Percentiles rank a stretch among this genome's conserved stretches.
Conservation (phyloP, 768 basidiomycete genomes). For the Suillus luteus region DNA sequence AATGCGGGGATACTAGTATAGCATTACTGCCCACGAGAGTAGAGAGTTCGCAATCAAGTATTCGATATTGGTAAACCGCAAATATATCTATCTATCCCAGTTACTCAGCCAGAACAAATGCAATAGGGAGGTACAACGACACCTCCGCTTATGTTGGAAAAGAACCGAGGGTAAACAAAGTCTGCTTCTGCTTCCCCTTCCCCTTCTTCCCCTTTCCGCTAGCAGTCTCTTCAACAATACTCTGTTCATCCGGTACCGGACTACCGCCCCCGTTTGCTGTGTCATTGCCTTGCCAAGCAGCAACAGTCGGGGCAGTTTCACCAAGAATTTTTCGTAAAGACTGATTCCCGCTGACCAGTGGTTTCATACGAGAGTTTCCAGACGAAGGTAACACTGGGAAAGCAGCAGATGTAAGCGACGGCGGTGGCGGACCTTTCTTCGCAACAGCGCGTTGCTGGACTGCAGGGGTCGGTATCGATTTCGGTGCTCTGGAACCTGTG, state of each 20-base stretch:
- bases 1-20: too few relatives aligned
- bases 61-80: not conserved
- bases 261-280: conserved; percentile 28
- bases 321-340: conserved; percentile 71
- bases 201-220: conserved; percentile 64
- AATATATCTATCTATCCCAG: not conserved
- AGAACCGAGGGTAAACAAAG: conserved; percentile 66
- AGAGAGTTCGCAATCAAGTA: not conserved
- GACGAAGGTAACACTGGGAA: conserved; percentile 73
- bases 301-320: conserved; percentile 34
- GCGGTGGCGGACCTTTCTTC: conserved; percentile 23
- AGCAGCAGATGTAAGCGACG: conserved; percentile 52
- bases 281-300: conserved; percentile 31
- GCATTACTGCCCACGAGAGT: not conserved
- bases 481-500: conserved; percentile 24
- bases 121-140: not conserved
- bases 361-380: conserved; percentile 40
- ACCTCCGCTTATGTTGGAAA: conserved; percentile 38
- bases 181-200: conserved; percentile 86
- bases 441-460: not conserved
- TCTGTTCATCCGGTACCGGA: conserved; percentile 15
- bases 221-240: conserved; percentile 16
- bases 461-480: conserved; percentile 21
- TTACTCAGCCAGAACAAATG: not conserved
- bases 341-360: conserved; percentile 59